Evolutionary conservation across 2,329 filamentous ascomycete species (phyloP).

Genomic region (Cercospora citrullina): DNA sequence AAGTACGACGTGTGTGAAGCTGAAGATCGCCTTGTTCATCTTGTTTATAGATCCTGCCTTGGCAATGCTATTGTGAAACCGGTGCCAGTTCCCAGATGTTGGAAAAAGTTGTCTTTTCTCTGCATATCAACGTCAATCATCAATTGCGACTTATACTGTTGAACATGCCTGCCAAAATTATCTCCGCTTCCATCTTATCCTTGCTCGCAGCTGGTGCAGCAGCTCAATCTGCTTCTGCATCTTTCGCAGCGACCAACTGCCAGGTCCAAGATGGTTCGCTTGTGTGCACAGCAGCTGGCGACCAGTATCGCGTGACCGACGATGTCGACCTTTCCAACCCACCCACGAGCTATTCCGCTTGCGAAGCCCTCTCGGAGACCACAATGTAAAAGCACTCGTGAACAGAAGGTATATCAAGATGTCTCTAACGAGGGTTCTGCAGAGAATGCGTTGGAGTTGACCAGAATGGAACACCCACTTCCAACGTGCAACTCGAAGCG

Average conservation of each 20-base stretch:
- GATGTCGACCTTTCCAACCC: conserved; percentile 1
- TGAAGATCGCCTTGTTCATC: background rate
- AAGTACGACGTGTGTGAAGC: background rate
- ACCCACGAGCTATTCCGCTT: background rate
- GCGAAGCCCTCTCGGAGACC: background rate
- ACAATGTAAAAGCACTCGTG: background rate
- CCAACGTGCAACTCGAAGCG: background rate
- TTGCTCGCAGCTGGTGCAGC: background rate
- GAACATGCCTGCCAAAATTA: background rate
- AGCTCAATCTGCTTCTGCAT: background rate
- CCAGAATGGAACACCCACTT: background rate
- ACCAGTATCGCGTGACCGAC: background rate
- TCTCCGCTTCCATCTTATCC: background rate
- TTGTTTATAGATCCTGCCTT: background rate
- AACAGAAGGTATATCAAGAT: too few species aligned
- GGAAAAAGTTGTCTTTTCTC: background rate
- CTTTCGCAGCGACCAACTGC: background rate
- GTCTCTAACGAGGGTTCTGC: background rate
- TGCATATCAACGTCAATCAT: background rate
- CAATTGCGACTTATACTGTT: background rate
- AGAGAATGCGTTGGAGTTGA: background rate
- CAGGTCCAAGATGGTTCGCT: conserved; percentile 1
- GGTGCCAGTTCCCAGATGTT: background rate
- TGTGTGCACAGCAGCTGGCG: background rate
- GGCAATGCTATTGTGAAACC: background rate